Evolutionary conservation across 805 yeast species (phyloP), one percentile per base, ranked within the genome.

Genomic region (Danielia oregonensis): DNA sequence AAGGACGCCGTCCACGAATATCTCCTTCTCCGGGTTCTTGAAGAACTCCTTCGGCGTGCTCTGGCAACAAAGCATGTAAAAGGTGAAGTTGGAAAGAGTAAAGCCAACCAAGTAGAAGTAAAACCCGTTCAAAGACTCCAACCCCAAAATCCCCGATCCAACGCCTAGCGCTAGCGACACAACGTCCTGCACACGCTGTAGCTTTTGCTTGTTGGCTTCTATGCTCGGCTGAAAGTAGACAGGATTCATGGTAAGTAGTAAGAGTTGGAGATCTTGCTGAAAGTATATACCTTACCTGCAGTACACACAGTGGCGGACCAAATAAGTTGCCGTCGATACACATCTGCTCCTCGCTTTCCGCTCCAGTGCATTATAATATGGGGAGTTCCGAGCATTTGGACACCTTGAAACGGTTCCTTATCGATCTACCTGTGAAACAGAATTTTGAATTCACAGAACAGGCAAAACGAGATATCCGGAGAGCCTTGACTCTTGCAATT

Each of bases 401-500:
- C 26, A 19, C 15, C 18, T 29, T 46, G 21, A 55, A 50, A 43
- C 56, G 60, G 44, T 62, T 56, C 26, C 53, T 72, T 4, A 63
- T 62, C 14, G 60, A 53, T 28, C 53, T 68, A n/a, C 76, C 77
- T 1, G 37, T 44, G 7, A 42, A 48, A 11, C 52, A 50, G 18
- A 47, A 61, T 16, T 68, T 50, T 48, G 56, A 49, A 23, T 62
- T 60, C 43, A 47, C 47, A 6, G 52, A 52, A 6, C 46, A 40
- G 30, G 58, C 57, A 11, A 55, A 56, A 19, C 46, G 42, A n/a
- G 53, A 53, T 11, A 48, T 73, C 9, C 53, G 79, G 24, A 48
- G 62, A n/a, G 61, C 68, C 2, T 54, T 80, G 30, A 72, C 62
- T 37, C 51, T 53, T 14, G 60, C 71, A 2, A 65, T 72, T 4